phyloP scores from a whole-genome alignment of 164 flowering plant genomes.

The Stephania yunnanensis region DNA sequence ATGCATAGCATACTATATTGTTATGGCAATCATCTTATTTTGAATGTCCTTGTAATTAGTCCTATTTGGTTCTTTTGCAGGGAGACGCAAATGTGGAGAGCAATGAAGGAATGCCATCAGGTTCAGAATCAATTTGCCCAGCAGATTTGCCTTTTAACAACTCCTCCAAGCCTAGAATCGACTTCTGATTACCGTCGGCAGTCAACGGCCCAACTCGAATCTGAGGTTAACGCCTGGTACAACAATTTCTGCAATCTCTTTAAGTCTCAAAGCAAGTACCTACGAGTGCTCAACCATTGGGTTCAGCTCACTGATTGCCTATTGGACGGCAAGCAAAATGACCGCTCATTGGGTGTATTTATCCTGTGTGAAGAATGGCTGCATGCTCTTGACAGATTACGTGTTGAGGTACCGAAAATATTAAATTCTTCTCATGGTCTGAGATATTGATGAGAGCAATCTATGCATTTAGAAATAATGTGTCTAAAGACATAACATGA shows the following conservation, averaged over 20 bases:
- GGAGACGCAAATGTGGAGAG: slow-evolving; percentile 72
- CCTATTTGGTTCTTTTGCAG: slow-evolving; percentile 28
- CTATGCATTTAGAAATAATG: neutral
- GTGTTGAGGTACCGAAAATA: slow-evolving; percentile 45
- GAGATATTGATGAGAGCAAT: neutral
- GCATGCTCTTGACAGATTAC: slow-evolving; percentile 49
- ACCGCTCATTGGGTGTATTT: slow-evolving; percentile 28
- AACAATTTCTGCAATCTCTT: slow-evolving; percentile 53
- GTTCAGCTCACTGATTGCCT: slow-evolving; percentile 43
- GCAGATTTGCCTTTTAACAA: slow-evolving; percentile 45
- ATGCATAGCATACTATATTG: neutral
- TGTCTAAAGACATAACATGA: neutral
- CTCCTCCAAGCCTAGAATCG: slow-evolving; percentile 44
- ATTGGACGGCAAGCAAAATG: slow-evolving; percentile 26
- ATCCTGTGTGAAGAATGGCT: slow-evolving; percentile 60
- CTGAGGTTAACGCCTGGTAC: slow-evolving; percentile 62
- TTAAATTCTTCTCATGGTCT: neutral
- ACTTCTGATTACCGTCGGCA: slow-evolving; percentile 55
- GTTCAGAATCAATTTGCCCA: slow-evolving; percentile 61
- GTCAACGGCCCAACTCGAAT: slow-evolving; percentile 63
- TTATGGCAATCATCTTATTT: neutral
- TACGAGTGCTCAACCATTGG: slow-evolving; percentile 54
- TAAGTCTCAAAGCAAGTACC: slow-evolving; percentile 52
- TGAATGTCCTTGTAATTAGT: neutral
- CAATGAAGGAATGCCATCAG: slow-evolving; percentile 73